Percentiles rank a stretch among this genome's conserved stretches.
Evolutionary conservation across 352 stramenopile genomes (phyloP).

Genomic region (Pythium angustatum): DNA sequence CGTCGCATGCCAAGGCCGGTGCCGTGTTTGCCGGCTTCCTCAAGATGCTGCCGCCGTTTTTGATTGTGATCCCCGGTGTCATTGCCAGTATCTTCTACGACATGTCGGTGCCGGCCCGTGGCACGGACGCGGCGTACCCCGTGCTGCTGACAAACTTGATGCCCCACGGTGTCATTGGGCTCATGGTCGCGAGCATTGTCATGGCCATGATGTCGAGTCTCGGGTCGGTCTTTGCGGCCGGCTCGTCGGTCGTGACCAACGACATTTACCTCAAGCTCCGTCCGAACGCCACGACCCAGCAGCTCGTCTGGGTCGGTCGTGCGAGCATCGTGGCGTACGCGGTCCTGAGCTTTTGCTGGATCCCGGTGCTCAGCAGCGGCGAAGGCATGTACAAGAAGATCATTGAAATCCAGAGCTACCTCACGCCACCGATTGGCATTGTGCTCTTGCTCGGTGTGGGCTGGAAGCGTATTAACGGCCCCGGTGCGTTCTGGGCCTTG

Average conservation of each 20-base stretch:
- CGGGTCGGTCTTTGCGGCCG: slow-evolving; percentile 61
- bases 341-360: slow-evolving; percentile 61
- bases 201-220: slow-evolving; percentile 74
- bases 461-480: slow-evolving; percentile 53
- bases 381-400: slow-evolving; percentile 63
- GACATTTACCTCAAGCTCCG: slow-evolving; percentile 61
- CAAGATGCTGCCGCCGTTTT: slow-evolving; percentile 65
- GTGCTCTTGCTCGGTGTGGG: slow-evolving; percentile 56
- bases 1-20: slow-evolving; percentile 56
- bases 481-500: slow-evolving; percentile 51
- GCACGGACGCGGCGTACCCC: slow-evolving; percentile 64
- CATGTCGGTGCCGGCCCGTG: slow-evolving; percentile 49
- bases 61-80: slow-evolving; percentile 70
- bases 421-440: slow-evolving; percentile 62
- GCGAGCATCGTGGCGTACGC: slow-evolving; percentile 51
- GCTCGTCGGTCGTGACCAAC: slow-evolving; percentile 64
- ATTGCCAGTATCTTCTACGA: slow-evolving; percentile 64
- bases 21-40: slow-evolving; percentile 57
- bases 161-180: slow-evolving; percentile 57
- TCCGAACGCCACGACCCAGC: slow-evolving; percentile 52
- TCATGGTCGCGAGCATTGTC: slow-evolving; percentile 75
- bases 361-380: slow-evolving; percentile 60
- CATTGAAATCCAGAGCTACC: slow-evolving; percentile 65
- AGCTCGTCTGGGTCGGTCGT: slow-evolving; percentile 62
- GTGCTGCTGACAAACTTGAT: slow-evolving; percentile 69